Evolutionary conservation across 1,284 basidiomycete genomes (phyloP).

Genomic region (Athelia sp.): DNA sequence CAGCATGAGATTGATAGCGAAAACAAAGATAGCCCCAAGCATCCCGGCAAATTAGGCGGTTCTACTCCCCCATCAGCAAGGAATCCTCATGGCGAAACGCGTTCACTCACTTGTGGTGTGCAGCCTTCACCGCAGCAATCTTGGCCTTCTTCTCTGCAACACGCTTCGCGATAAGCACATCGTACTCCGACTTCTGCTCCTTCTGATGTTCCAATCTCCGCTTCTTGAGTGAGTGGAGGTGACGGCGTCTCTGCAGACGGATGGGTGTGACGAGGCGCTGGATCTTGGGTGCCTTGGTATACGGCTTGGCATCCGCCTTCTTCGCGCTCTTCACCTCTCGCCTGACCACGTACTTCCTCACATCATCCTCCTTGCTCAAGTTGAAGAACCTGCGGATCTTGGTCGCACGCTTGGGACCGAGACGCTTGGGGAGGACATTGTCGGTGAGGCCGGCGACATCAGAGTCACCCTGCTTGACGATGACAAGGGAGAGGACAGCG

Average conservation of each 20-base stretch:
- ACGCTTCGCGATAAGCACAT: conserved; percentile 86
- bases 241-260: conserved; percentile 95
- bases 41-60: too few species aligned
- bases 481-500: conserved; percentile 89
- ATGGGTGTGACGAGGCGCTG: conserved; percentile 91
- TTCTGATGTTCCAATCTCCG: conserved; percentile 88
- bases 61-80: neutral
- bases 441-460: conserved; percentile 95
- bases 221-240: conserved; percentile 86
- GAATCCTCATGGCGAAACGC: neutral
- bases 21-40: too few species aligned
- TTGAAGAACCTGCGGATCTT: conserved; percentile 99
- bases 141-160: conserved; percentile 93
- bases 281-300: conserved; percentile 96
- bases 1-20: too few species aligned
- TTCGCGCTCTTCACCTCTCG: conserved; percentile 87
- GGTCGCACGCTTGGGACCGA: conserved; percentile 92
- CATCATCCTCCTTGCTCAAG: conserved; percentile 96
- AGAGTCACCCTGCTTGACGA: conserved; percentile 95
- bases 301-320: conserved; percentile 92
- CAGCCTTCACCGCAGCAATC: conserved; percentile 72
- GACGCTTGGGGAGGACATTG: conserved; percentile 88
- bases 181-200: conserved; percentile 93
- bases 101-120: conserved; percentile 49
- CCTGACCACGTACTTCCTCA: conserved; percentile 94